These are phyloP conservation scores for Calophaca sinica DNA, from an alignment of 306 rosid species.

Conservation along the genomic window DNA sequence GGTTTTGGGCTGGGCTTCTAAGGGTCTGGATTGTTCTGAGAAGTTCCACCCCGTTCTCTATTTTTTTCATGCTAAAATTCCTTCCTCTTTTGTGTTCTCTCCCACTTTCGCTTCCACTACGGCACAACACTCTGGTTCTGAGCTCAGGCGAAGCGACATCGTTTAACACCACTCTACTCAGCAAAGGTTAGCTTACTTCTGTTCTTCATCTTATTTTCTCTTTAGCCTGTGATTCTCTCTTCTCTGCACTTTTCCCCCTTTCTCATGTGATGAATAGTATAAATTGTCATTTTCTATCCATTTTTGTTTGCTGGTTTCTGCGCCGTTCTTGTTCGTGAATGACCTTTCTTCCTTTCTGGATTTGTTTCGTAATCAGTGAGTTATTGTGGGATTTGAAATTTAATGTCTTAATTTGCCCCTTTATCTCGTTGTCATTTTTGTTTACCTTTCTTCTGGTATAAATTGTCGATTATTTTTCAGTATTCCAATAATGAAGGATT, in stretches of 20 bases:
- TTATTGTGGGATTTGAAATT: not conserved
- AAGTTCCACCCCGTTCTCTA: not conserved
- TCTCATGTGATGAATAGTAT: too few relatives aligned
- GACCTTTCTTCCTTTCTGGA: too few relatives aligned
- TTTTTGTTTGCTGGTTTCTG: too few relatives aligned
- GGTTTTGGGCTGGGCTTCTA: not conserved
- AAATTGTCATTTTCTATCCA: too few relatives aligned
- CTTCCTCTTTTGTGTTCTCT: not conserved
- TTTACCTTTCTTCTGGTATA: conserved; percentile 9
- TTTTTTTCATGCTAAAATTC: not conserved
- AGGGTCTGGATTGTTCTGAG: not conserved
- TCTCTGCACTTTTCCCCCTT: too few relatives aligned
- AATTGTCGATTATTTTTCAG: conserved; percentile 39
- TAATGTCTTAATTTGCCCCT: too few relatives aligned
- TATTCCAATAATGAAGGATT: conserved; percentile 27
- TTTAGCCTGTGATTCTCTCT: not conserved
- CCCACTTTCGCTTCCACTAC: not conserved
- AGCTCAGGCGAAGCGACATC: not conserved
- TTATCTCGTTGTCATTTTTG: too few relatives aligned
- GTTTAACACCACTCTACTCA: not conserved
- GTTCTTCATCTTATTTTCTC: not conserved
- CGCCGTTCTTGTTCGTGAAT: too few relatives aligned
- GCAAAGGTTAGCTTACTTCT: not conserved
- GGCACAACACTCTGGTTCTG: not conserved
- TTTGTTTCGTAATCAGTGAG: not conserved